phyloP scores from a whole-genome alignment of 2,329 filamentous ascomycete genomes.

The Fusarium musae region DNA sequence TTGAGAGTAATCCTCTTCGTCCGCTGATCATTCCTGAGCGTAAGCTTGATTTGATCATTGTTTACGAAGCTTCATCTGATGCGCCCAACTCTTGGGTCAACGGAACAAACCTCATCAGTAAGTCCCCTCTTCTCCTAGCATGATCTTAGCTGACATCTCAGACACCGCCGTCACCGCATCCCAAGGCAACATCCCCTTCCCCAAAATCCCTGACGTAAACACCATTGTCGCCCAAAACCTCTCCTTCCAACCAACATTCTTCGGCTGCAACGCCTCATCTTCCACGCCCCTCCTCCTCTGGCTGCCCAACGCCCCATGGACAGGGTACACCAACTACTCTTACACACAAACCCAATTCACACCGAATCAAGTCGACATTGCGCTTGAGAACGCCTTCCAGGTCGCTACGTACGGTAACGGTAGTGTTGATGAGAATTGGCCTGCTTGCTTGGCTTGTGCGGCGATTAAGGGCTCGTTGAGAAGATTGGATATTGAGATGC shows the following conservation, averaged over 20 bases:
- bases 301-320: slow-evolving; percentile 46
- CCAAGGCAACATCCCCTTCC: slow-evolving; percentile 44
- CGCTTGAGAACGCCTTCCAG: slow-evolving; percentile 75
- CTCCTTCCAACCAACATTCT: slow-evolving; percentile 44
- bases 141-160: not conserved
- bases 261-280: slow-evolving; percentile 41
- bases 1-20: slow-evolving; percentile 47
- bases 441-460: slow-evolving; percentile 82
- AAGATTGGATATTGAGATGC: slow-evolving; percentile 29
- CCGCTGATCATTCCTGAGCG: slow-evolving; percentile 45
- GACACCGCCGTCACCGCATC: slow-evolving; percentile 34
- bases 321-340: slow-evolving; percentile 44
- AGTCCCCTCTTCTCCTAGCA: fast-evolving
- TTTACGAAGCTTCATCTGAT: slow-evolving; percentile 47
- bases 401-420: slow-evolving; percentile 82
- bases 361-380: slow-evolving; percentile 36
- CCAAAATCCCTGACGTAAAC: slow-evolving; percentile 41
- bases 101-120: slow-evolving; percentile 44
- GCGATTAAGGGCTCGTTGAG: slow-evolving; percentile 76
- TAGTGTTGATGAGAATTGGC: slow-evolving; percentile 76
- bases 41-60: slow-evolving; percentile 45
- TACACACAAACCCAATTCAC: slow-evolving; percentile 41
- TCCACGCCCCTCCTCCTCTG: slow-evolving; percentile 43
- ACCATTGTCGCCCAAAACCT: slow-evolving; percentile 43
- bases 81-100: slow-evolving; percentile 43